phyloP scores from a whole-genome alignment of 2,329 filamentous ascomycete genomes.

The Stagonosporopsis tanaceti region DNA sequence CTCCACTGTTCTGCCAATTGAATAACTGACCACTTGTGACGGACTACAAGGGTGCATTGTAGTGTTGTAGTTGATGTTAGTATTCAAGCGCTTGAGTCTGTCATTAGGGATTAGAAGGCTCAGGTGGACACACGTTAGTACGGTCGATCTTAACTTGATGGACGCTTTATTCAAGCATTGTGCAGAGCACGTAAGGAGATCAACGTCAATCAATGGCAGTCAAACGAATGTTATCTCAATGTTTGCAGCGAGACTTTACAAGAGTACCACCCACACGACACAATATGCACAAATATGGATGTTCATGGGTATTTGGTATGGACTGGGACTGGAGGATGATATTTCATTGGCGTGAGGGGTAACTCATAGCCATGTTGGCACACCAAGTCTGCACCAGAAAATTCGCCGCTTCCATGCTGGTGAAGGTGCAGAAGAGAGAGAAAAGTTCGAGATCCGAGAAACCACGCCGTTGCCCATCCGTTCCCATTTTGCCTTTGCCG shows the following conservation, averaged over 20 bases:
- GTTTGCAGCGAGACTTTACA: neutral
- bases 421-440: conserved; percentile 51
- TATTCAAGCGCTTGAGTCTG: neutral
- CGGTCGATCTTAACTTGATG: neutral
- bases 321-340: conserved; percentile 36
- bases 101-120: neutral
- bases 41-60: neutral
- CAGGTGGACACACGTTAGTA: neutral
- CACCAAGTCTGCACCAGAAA: conserved; percentile 46
- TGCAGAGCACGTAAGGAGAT: neutral
- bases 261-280: neutral
- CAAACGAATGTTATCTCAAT: neutral
- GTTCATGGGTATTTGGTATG: conserved; percentile 22
- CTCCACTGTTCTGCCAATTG: neutral
- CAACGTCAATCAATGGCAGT: neutral
- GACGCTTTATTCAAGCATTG: neutral
- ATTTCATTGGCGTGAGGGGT: conserved; percentile 48
- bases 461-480: conserved; percentile 51
- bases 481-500: conserved; percentile 46
- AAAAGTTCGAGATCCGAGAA: conserved; percentile 50
- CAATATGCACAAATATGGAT: conserved; percentile 1
- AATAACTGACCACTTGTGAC: neutral
- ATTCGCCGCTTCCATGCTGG: conserved; percentile 50
- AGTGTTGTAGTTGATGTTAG: neutral
- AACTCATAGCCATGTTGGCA: conserved; percentile 47